Percentiles rank a stretch among this genome's conserved stretches.
These are phyloP conservation scores for Schrenkiella parvula DNA, from an alignment of 345 rosid species.

Conservation along the genomic window DNA sequence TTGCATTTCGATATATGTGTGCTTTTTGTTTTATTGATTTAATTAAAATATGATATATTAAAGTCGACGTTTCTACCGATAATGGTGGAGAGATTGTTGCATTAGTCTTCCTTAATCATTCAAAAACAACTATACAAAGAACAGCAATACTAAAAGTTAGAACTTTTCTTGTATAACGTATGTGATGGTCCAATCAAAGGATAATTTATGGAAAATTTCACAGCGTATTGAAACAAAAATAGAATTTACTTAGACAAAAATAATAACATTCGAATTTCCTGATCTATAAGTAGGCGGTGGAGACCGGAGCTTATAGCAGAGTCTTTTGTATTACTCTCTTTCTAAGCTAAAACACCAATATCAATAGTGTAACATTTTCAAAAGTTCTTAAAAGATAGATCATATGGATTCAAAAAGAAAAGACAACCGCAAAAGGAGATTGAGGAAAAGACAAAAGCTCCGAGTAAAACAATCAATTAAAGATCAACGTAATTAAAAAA, in stretches of 20 bases:
- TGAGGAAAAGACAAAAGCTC: constrained; percentile 9
- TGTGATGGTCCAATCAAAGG: background rate
- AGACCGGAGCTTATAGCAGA: background rate
- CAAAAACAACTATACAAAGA: background rate
- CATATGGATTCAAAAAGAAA: background rate
- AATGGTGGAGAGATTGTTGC: constrained; percentile 28
- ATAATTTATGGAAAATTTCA: background rate
- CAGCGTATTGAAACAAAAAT: background rate
- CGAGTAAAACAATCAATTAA: constrained; percentile 11
- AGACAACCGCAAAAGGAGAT: background rate
- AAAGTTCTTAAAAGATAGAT: background rate
- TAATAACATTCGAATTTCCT: background rate
- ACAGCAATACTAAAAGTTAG: background rate
- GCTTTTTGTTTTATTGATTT: background rate
- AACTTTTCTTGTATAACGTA: background rate
- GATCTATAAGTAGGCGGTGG: background rate
- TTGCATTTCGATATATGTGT: background rate
- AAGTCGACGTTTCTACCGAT: constrained; percentile 15
- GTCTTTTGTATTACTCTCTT: background rate
- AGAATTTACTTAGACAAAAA: background rate
- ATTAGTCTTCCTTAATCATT: constrained; percentile 18
- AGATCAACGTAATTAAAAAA: background rate
- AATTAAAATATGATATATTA: background rate
- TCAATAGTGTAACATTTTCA: background rate
- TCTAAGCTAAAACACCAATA: background rate